Percentiles rank a stretch among this genome's conserved stretches.
These are phyloP conservation scores for Nymphaea colorata DNA, from an alignment of 164 flowering plant genomes.

Conservation along the genomic window DNA sequence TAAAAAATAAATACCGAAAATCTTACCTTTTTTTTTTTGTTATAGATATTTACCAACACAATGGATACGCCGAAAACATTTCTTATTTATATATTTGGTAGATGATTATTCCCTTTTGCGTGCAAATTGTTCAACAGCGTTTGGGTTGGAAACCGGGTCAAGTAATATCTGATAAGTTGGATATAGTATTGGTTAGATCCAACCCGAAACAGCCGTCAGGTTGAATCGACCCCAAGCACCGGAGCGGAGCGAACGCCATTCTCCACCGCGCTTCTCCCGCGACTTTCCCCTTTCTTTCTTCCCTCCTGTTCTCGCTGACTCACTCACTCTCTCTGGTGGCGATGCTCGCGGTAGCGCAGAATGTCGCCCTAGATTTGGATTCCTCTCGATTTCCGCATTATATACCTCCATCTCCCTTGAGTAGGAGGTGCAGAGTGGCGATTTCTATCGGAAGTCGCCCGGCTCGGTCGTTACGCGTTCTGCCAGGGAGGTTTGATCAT, in stretches of 20 bases:
- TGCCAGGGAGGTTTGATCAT: background rate
- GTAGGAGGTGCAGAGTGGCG: background rate
- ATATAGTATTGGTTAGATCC: too few relatives aligned
- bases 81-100: too few relatives aligned
- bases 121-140: too few relatives aligned
- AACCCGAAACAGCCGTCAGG: too few relatives aligned
- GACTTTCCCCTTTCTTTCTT: conserved; percentile 1
- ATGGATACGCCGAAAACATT: too few relatives aligned
- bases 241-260: background rate
- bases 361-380: conserved; percentile 5
- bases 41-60: too few relatives aligned
- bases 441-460: background rate
- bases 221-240: too few relatives aligned
- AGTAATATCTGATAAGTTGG: too few relatives aligned
- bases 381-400: background rate
- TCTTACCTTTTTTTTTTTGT: too few relatives aligned
- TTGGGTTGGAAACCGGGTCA: too few relatives aligned
- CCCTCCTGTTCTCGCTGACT: conserved; percentile 8
- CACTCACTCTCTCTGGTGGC: background rate
- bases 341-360: conserved; percentile 24
- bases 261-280: background rate
- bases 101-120: too few relatives aligned
- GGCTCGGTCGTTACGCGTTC: background rate
- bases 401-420: background rate
- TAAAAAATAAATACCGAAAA: too few relatives aligned